Evolutionary conservation across 2,329 filamentous ascomycete genomes (phyloP), one percentile per base, ranked within the genome.

Genomic region (Verticillium longisporum): DNA sequence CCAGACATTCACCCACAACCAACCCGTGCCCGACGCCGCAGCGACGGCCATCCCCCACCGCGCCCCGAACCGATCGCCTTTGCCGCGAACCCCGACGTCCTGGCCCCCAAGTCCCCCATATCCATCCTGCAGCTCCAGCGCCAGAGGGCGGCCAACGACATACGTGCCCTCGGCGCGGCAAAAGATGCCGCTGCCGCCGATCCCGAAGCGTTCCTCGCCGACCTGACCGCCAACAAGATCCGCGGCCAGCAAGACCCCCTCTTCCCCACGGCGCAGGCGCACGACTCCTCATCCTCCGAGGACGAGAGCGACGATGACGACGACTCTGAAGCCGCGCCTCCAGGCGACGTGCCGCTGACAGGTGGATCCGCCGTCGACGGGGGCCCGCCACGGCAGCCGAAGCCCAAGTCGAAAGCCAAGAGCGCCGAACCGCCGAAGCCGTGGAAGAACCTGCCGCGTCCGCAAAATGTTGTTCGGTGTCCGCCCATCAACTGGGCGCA

Each of bases 401-500:
- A 63, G 36, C 59, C 55, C 31, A 63, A 60, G 45, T 60, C 59
- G 26, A 62, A 55, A 50, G 59, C 41, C 18, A 61, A 37, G 34
- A 59, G 34, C 36, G 38, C 57, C 6, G 18, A 34, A 37, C 57
- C 54, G 6, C 54, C 54, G 5, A 50, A 58, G 18, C 60, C 77
- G 2, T 92, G 92, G 78, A 78, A 84, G 2, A 77, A 77, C 18
- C 83, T 97, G 14, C 93, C 93, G 0, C 83, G 83, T 14, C 86
- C 90, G 6, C 94, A 97, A 73, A 90, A 90, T 67, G 79, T 98
- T 1, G 88, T 96, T 32, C 87, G 93, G 50, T 92, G 88, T 76
- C 94, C 94, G 9, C 89, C 91, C 9, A 88, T 98, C 70, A 97
- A 97, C 77, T 98, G 94, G 94, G 86, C 88, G 13, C 93, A 97